Conservation (phyloP, 441 rosid species). For the Gossypium lobatum region DNA sequence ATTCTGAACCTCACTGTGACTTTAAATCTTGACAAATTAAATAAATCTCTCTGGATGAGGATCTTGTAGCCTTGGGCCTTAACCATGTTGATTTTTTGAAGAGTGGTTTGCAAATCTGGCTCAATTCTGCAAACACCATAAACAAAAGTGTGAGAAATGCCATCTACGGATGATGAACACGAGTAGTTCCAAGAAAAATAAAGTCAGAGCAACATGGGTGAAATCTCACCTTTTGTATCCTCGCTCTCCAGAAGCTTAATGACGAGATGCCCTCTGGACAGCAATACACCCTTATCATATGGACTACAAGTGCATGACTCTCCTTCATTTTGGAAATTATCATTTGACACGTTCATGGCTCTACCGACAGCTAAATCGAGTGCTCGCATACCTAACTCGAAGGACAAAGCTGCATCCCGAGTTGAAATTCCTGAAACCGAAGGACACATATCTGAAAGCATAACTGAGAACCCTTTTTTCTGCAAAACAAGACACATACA, state of each 20-base stretch:
- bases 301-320: conserved; percentile 11
- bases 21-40: conserved; percentile 66
- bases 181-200: neutral
- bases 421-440: conserved; percentile 77
- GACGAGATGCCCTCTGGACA: conserved; percentile 68
- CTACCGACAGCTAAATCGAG: conserved; percentile 73
- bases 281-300: conserved; percentile 44
- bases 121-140: conserved; percentile 42
- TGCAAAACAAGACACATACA: conserved; percentile 24
- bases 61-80: conserved; percentile 90
- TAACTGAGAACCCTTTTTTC: conserved; percentile 68
- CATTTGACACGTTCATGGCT: conserved; percentile 29
- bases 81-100: conserved; percentile 80
- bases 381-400: conserved; percentile 83
- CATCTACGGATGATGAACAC: neutral
- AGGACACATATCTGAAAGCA: conserved; percentile 91
- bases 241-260: conserved; percentile 89
- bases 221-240: conserved; percentile 58
- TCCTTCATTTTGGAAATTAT: conserved; percentile 16
- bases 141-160: conserved; percentile 6
- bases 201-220: neutral
- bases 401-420: conserved; percentile 73
- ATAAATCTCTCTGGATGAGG: conserved; percentile 89
- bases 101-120: conserved; percentile 61
- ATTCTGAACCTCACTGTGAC: neutral